Conservation (phyloP, 257 asterid genomes). For the Solanum chmielewskii region DNA sequence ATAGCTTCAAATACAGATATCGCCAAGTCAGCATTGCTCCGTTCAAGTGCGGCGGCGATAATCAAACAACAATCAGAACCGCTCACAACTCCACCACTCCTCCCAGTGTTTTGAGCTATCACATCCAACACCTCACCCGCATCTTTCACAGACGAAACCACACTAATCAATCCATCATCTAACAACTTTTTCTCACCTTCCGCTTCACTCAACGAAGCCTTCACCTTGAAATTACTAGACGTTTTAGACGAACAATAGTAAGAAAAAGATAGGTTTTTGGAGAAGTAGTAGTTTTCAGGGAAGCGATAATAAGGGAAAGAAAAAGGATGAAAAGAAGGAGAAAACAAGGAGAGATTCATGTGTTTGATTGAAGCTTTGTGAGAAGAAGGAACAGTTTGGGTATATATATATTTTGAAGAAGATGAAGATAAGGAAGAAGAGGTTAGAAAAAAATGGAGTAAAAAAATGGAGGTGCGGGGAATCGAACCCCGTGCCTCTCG, state of each 20-base stretch:
- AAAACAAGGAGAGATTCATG: constrained; percentile 48
- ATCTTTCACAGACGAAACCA: constrained; percentile 46
- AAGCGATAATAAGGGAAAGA: constrained; percentile 10
- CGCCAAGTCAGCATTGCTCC: constrained; percentile 84
- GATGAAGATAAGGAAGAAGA: constrained; percentile 52
- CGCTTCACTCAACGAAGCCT: constrained; percentile 12
- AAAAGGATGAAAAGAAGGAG: constrained; percentile 19
- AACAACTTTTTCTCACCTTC: constrained; percentile 10
- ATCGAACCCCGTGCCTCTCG: constrained; percentile 99
- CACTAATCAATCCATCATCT: constrained; percentile 35
- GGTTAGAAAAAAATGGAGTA: constrained; percentile 4
- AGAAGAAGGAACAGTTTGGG: neutral
- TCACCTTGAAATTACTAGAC: neutral
- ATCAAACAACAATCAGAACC: constrained; percentile 48
- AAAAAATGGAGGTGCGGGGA: constrained; percentile 84
- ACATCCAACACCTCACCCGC: constrained; percentile 39
- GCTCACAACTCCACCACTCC: constrained; percentile 37
- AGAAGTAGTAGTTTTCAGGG: neutral
- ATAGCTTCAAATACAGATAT: constrained; percentile 76
- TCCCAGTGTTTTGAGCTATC: constrained; percentile 30
- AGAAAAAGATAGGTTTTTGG: constrained; percentile 1
- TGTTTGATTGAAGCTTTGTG: neutral
- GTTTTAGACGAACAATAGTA: constrained; percentile 1
- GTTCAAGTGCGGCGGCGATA: constrained; percentile 65
- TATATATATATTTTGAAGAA: neutral